These are phyloP conservation scores for Globisporangium yorkense DNA, from an alignment of 352 stramenopile species.

Conservation along the genomic window DNA sequence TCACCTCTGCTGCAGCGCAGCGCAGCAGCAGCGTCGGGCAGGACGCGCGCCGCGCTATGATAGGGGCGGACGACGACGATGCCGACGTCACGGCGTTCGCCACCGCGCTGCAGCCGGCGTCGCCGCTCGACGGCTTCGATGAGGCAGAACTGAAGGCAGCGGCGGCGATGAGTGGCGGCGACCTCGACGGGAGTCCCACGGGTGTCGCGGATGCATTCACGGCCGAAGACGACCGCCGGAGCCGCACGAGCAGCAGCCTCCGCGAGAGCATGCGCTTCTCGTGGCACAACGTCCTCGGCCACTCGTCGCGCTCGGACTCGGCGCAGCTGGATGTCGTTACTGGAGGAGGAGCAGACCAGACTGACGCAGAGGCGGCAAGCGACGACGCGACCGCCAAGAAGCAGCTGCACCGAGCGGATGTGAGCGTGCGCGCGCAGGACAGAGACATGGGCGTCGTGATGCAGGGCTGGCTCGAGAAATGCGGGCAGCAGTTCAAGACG, in stretches of 20 bases:
- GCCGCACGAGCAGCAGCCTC: conserved; percentile 17
- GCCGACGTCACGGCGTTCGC: conserved; percentile 9
- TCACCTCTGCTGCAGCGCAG: background rate
- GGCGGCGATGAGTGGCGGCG: conserved; percentile 4
- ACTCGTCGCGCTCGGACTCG: conserved; percentile 36
- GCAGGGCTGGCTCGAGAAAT: conserved; percentile 87
- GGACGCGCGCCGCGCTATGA: background rate
- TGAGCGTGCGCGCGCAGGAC: conserved; percentile 31
- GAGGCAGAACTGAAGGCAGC: conserved; percentile 3
- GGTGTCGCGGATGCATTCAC: background rate
- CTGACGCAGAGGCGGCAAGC: background rate
- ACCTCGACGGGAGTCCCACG: conserved; percentile 5
- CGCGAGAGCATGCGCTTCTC: conserved; percentile 48
- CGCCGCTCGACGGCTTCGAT: conserved; percentile 1
- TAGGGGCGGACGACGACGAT: background rate
- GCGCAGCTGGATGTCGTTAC: conserved; percentile 1
- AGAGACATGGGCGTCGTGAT: conserved; percentile 69
- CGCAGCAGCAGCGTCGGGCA: conserved; percentile 12
- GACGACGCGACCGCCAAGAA: background rate
- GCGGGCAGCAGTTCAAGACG: conserved; percentile 85
- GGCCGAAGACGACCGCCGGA: background rate
- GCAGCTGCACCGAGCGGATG: conserved; percentile 20
- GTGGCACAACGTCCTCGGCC: conserved; percentile 53
- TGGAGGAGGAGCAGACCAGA: background rate
- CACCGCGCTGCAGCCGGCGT: conserved; percentile 13